Percentiles rank a stretch among this genome's conserved stretches.
Conservation (phyloP, 2,329 filamentous ascomycete species). For the Botryotinia globosa region DNA sequence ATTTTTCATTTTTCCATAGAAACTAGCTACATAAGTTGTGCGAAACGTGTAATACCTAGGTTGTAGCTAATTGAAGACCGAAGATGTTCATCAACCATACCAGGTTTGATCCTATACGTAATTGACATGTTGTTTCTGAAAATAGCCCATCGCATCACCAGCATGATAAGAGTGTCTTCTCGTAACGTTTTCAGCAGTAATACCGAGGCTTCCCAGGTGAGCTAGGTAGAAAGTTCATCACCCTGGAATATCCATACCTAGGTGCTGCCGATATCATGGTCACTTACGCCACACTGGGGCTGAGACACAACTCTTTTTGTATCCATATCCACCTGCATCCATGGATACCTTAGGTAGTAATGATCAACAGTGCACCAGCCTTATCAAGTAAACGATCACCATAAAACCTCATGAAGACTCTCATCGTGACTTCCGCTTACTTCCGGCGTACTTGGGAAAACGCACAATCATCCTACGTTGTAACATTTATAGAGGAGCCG, state of each 20-base stretch:
- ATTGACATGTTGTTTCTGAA: not conserved
- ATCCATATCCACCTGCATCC: too few relatives aligned
- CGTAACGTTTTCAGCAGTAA: not conserved
- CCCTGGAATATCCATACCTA: not conserved
- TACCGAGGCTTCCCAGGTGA: not conserved
- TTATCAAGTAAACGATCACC: constrained; percentile 11
- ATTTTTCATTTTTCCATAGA: not conserved
- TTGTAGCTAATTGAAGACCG: not conserved
- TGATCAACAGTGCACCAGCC: constrained; percentile 5
- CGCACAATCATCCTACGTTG: not conserved
- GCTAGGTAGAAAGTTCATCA: not conserved
- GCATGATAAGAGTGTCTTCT: not conserved
- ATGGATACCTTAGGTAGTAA: too few relatives aligned
- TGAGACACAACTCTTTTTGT: not conserved
- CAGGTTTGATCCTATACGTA: not conserved
- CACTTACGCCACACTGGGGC: constrained; percentile 10
- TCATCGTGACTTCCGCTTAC: constrained; percentile 3
- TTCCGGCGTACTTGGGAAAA: not conserved
- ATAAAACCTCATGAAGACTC: not conserved
- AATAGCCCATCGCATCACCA: not conserved
- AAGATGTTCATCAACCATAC: not conserved
- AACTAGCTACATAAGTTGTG: not conserved
- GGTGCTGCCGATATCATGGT: not conserved
- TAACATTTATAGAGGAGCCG: constrained; percentile 11
- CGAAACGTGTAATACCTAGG: not conserved